phyloP scores from a whole-genome alignment of 495 filamentous ascomycete species.

The Penicillium herquei region DNA sequence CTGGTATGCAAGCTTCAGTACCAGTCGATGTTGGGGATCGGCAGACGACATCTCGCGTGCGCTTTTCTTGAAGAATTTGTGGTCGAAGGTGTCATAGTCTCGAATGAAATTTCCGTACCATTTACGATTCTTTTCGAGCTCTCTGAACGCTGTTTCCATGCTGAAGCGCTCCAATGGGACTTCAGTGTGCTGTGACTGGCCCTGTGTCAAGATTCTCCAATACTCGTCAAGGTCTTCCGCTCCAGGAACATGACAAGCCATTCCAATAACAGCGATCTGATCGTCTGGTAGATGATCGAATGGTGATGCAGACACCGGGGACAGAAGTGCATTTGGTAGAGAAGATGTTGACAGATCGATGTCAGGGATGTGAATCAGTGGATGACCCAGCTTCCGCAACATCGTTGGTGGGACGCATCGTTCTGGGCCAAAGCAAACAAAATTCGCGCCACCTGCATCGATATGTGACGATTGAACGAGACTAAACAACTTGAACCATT shows the following conservation, averaged over 20 bases:
- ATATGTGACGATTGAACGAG: too few species aligned
- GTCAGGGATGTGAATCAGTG: too few species aligned
- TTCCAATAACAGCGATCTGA: not conserved
- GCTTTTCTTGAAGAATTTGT: conserved; percentile 48
- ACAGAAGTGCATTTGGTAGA: too few species aligned
- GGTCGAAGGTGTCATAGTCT: conserved; percentile 47
- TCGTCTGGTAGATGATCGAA: too few species aligned
- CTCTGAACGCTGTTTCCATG: not conserved
- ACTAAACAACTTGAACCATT: too few species aligned
- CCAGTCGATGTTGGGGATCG: conserved; percentile 49
- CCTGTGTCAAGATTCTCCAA: not conserved
- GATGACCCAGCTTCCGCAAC: too few species aligned
- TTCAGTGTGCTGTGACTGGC: not conserved
- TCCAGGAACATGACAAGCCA: not conserved
- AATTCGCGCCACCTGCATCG: too few species aligned
- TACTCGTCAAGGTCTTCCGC: not conserved
- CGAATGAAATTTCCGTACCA: not conserved
- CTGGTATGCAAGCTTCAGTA: conserved; percentile 45
- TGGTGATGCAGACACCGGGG: too few species aligned
- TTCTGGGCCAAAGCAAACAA: too few species aligned
- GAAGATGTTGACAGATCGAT: too few species aligned
- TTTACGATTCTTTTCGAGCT: not conserved
- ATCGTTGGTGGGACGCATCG: too few species aligned
- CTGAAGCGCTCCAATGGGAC: not conserved
- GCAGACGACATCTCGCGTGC: conserved; percentile 42